Base-by-base conservation (phyloP, 495 filamentous ascomycete genomes). In the Jackrogersella minutella region DNA sequence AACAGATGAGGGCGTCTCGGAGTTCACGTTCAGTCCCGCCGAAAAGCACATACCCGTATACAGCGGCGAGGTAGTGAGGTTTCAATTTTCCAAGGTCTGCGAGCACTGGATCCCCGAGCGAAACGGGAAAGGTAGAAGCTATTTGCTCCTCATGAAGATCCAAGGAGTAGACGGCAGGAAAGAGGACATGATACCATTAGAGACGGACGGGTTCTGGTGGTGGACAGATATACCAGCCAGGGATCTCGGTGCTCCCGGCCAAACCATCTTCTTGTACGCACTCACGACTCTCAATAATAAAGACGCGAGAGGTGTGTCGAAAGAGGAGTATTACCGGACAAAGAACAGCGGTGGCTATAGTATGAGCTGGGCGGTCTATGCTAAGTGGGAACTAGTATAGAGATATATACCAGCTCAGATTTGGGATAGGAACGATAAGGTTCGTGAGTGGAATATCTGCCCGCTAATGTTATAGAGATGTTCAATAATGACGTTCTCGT, bases 1-100 rank as follows among this genome's bases (percentile, higher is more conserved):
- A 4, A 70, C 81, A 9, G 81, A 87, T 16, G 86, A 93, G 69
- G 89, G 86, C 44, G 75, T 97, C 17, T 81, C 82, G n/a, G 79
- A 84, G 61, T 77, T 76, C 1, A 86, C 83, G 2, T 86, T 93
- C 69, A 78, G 77, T 44, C 93, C 93, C 0, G 69, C 74, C 4
- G 69, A 73, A 33, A 86, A 86, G 61, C 71, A 78, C 6, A 85
- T 97, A 47, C 78, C 81, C 3, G 78, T 92, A 13, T 70, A 73
- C 67, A 74, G 78, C 55, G 77, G 78, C 47, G 68, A 74, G 62
- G 77, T 82, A 8, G 80, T 87, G 34, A 83, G 91, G 11, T 96
- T 97, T 77, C 88, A 89, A 65, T 93, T 96, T 68, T 79, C 80
- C 8, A 86, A 89, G 58, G 66, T 89, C 17, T 97, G 93, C 71